These are phyloP conservation scores for Cryphonectria nitschkei DNA, from an alignment of 2,329 filamentous ascomycete species.

Conservation along the genomic window DNA sequence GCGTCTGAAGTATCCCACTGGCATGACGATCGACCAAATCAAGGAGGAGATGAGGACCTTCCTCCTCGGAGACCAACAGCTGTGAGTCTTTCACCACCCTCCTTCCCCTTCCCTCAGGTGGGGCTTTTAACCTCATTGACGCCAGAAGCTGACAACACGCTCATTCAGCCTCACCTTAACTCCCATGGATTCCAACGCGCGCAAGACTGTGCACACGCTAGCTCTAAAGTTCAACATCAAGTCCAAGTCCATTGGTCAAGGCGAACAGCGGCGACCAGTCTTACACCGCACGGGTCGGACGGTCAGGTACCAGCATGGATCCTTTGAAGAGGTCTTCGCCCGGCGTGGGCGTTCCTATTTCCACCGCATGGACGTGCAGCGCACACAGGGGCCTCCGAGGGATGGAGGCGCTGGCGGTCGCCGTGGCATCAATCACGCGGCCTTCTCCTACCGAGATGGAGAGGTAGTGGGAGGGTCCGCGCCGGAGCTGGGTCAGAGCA, in stretches of 20 bases:
- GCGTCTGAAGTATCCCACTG: constrained; percentile 71
- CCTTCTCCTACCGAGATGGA: constrained; percentile 73
- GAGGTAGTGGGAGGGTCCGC: constrained; percentile 86
- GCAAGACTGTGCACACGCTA: constrained; percentile 80
- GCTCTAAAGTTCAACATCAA: constrained; percentile 76
- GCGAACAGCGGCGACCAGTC: constrained; percentile 72
- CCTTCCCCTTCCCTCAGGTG: too few relatives aligned
- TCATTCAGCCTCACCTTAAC: constrained; percentile 69
- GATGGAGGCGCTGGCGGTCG: constrained; percentile 34
- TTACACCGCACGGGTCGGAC: constrained; percentile 77
- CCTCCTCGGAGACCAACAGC: constrained; percentile 63
- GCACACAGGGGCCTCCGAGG: constrained; percentile 22
- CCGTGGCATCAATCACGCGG: constrained; percentile 40
- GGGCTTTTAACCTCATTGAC: not conserved
- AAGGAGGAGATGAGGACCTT: constrained; percentile 75
- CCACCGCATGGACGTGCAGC: constrained; percentile 51
- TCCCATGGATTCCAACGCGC: constrained; percentile 78
- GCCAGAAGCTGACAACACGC: constrained; percentile 24
- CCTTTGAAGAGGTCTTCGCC: constrained; percentile 52
- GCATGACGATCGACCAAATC: constrained; percentile 72
- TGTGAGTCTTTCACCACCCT: constrained; percentile 51
- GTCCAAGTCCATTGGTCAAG: constrained; percentile 81
- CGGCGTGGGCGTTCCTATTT: constrained; percentile 60
- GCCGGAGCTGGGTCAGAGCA: constrained; percentile 80
- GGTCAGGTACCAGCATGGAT: constrained; percentile 58